A percentile compares a stretch with the other conserved stretches of the same genome.
Conservation (phyloP, 495 filamentous ascomycete species). For the Talaromyces nanjingensis region DNA sequence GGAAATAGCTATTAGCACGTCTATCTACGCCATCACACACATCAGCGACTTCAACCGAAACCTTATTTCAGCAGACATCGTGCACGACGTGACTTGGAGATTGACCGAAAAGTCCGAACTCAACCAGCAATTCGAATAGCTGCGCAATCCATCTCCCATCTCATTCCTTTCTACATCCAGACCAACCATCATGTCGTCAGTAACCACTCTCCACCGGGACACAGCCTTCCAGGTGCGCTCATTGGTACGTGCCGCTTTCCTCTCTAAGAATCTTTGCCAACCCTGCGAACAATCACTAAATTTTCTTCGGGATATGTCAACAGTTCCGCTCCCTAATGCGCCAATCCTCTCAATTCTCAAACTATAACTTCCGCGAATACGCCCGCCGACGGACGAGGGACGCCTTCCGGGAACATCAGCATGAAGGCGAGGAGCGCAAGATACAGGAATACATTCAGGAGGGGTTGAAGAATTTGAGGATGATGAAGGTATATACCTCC, state of each 20-base stretch:
- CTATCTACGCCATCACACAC: background rate
- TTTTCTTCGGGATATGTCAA: background rate
- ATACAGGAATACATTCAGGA: constrained; percentile 86
- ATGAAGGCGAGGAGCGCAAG: constrained; percentile 60
- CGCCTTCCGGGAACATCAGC: constrained; percentile 74
- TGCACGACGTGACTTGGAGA: background rate
- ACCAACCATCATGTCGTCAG: constrained; percentile 30
- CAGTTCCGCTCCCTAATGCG: constrained; percentile 92
- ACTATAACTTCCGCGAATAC: constrained; percentile 97
- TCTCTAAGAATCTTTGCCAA: background rate
- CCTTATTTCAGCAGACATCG: background rate
- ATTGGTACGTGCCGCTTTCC: constrained; percentile 43
- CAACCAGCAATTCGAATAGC: background rate
- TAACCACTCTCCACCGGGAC: constrained; percentile 50
- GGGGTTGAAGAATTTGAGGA: constrained; percentile 78
- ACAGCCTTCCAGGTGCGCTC: constrained; percentile 66
- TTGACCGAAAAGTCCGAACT: background rate
- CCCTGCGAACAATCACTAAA: background rate
- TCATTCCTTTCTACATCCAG: background rate
- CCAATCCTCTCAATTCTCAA: constrained; percentile 77
- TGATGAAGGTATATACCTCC: constrained; percentile 73
- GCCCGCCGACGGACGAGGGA: constrained; percentile 82
- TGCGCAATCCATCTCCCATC: background rate
- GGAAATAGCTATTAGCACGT: background rate
- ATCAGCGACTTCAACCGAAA: background rate